Evolutionary conservation across 768 basidiomycete species (phyloP).

Genomic region (Boletus reticuloceps): DNA sequence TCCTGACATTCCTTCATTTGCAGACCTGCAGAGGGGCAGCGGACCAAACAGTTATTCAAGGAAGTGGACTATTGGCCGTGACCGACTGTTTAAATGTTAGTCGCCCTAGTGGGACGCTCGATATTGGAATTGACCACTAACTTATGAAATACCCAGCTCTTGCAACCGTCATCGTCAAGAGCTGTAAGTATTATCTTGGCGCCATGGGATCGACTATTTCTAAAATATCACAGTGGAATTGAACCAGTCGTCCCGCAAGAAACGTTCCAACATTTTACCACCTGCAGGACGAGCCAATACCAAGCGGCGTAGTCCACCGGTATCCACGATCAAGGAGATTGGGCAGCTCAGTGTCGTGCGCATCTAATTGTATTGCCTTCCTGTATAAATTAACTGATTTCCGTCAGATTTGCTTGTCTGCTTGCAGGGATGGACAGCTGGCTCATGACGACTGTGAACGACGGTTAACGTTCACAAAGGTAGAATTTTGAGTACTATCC

Average conservation of each 20-base stretch:
- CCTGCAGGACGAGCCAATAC: constrained; percentile 4
- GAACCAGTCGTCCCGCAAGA: not conserved
- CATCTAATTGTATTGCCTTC: not conserved
- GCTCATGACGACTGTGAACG: constrained; percentile 22
- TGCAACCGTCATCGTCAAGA: not conserved
- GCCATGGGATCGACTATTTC: not conserved
- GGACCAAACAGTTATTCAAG: constrained; percentile 16
- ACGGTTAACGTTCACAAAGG: constrained; percentile 26
- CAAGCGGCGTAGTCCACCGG: constrained; percentile 1
- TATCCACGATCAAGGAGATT: constrained; percentile 1
- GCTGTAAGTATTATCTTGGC: constrained; percentile 5
- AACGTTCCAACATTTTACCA: not conserved
- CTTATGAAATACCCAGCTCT: constrained; percentile 2
- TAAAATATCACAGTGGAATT: constrained; percentile 4
- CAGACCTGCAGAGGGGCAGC: constrained; percentile 17
- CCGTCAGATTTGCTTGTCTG: constrained; percentile 25
- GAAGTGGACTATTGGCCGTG: constrained; percentile 13
- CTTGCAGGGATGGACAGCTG: constrained; percentile 24
- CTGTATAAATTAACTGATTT: not conserved
- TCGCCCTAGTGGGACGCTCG: not conserved
- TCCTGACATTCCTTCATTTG: not conserved
- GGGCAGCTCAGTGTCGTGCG: constrained; percentile 21
- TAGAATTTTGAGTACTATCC: not conserved
- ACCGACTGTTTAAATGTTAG: constrained; percentile 15
- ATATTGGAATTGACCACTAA: not conserved